These are phyloP conservation scores for Aspergillus sp. DNA, from an alignment of 2,329 filamentous ascomycete species.

Conservation along the genomic window DNA sequence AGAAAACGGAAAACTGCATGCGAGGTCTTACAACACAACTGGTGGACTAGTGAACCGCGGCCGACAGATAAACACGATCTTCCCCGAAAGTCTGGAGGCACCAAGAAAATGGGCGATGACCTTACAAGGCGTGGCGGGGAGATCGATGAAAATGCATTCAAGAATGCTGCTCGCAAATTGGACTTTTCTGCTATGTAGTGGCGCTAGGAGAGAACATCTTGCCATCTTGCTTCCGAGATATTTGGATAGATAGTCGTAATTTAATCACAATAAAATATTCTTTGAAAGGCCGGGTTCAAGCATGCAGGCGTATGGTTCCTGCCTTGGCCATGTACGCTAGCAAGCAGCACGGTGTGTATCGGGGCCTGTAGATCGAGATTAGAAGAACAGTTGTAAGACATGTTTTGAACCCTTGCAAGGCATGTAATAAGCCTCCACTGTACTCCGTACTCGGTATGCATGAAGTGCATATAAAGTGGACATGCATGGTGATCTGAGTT, in stretches of 20 bases:
- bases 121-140: slow-evolving; percentile 69
- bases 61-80: slow-evolving; percentile 77
- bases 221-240: too few species aligned
- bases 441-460: not conserved
- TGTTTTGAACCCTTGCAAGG: too few species aligned
- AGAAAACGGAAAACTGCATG: slow-evolving; percentile 70
- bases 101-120: slow-evolving; percentile 73
- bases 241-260: too few species aligned
- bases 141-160: slow-evolving; percentile 56
- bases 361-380: too few species aligned
- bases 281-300: too few species aligned
- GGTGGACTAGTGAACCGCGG: slow-evolving; percentile 77
- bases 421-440: not conserved
- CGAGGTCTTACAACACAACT: slow-evolving; percentile 72
- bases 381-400: too few species aligned
- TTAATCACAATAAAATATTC: too few species aligned
- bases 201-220: too few species aligned
- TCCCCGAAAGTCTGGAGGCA: slow-evolving; percentile 66
- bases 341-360: too few species aligned
- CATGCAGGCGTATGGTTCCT: too few species aligned
- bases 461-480: not conserved
- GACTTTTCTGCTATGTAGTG: slow-evolving; percentile 56
- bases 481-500: too few species aligned
- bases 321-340: too few species aligned
- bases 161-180: slow-evolving; percentile 74